Conservation (phyloP, 2,329 filamentous ascomycete genomes). For the Delphinella strobiligena region DNA sequence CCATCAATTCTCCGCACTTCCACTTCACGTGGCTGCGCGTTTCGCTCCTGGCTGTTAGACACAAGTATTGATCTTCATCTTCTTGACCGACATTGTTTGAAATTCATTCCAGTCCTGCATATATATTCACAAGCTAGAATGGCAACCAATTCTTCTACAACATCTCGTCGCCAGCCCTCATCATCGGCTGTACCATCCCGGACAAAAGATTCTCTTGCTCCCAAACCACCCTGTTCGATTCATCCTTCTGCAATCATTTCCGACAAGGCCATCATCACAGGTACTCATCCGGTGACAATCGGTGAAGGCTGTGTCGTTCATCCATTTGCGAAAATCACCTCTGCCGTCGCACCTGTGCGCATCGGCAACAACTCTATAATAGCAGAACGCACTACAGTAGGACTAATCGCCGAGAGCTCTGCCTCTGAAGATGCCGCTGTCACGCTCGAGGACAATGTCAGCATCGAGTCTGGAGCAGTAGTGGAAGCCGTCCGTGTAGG, state of each 20-base stretch:
- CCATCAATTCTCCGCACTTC: not conserved
- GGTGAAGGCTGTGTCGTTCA: slow-evolving; percentile 73
- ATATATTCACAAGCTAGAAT: no score
- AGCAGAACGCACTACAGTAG: slow-evolving; percentile 47
- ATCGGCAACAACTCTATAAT: slow-evolving; percentile 53
- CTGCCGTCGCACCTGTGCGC: slow-evolving; percentile 28
- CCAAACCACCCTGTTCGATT: slow-evolving; percentile 28
- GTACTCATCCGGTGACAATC: slow-evolving; percentile 67
- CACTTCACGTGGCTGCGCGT: not conserved
- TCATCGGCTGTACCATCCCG: not conserved
- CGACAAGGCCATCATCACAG: slow-evolving; percentile 41
- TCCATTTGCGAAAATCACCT: slow-evolving; percentile 52
- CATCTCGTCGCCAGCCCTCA: slow-evolving; percentile 4
- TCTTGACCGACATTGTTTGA: no score
- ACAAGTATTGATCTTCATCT: no score
- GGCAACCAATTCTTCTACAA: no score
- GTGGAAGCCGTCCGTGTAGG: slow-evolving; percentile 23
- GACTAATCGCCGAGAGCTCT: slow-evolving; percentile 14
- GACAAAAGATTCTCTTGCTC: not conserved
- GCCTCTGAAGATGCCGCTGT: slow-evolving; percentile 16
- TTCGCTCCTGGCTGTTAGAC: no score
- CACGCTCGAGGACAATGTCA: slow-evolving; percentile 29
- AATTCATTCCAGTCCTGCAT: no score
- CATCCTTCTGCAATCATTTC: slow-evolving; percentile 36
- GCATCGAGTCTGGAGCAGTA: slow-evolving; percentile 30